phyloP scores from a whole-genome alignment of 2,329 filamentous ascomycete species.

The Neurospora sp. region DNA sequence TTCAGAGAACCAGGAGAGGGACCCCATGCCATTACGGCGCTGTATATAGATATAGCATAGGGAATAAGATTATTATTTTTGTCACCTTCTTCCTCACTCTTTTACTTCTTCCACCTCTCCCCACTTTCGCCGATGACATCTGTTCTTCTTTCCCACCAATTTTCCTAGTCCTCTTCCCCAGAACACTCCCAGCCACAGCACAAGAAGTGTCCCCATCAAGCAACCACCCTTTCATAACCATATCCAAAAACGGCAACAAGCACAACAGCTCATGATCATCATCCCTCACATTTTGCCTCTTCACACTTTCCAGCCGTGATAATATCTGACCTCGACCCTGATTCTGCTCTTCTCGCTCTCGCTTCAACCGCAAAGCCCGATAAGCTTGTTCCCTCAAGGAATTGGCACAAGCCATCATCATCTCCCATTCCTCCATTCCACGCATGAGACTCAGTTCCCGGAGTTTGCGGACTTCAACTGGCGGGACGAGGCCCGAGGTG shows the following conservation, averaged over 20 bases:
- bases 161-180: no score
- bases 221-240: not conserved
- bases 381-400: conserved; percentile 18
- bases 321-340: not conserved
- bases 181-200: no score
- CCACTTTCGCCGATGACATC: not conserved
- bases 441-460: conserved; percentile 20
- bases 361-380: not conserved
- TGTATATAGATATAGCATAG: no score
- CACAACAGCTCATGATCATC: conserved; percentile 2
- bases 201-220: not conserved
- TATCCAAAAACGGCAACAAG: conserved; percentile 9
- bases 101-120: not conserved
- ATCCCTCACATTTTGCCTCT: not conserved
- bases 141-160: not conserved
- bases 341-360: not conserved
- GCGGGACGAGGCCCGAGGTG: conserved; percentile 15
- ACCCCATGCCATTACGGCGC: no score
- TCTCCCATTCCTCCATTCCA: conserved; percentile 25
- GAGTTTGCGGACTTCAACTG: conserved; percentile 20
- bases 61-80: no score
- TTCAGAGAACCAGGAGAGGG: no score
- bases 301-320: not conserved
- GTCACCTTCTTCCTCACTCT: not conserved
- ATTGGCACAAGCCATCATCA: conserved; percentile 23